Evolutionary conservation across 1,139 yeast genomes (phyloP).

Genomic region (Blastobotrys persicus): DNA sequence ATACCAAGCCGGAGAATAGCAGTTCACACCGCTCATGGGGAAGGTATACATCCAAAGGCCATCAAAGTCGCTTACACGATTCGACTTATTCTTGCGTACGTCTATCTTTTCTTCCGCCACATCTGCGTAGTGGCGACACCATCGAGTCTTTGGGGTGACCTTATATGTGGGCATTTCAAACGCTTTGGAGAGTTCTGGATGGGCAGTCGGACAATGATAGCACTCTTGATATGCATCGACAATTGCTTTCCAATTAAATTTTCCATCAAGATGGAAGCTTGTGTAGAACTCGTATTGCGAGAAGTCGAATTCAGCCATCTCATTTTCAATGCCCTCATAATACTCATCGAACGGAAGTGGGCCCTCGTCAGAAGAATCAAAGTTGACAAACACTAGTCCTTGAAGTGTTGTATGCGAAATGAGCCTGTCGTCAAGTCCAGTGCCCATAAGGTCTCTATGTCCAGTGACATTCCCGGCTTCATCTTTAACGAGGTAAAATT

Average conservation of each 20-base stretch:
- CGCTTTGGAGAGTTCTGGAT: constrained; percentile 17
- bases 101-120: constrained; percentile 8
- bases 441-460: not conserved
- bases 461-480: constrained; percentile 6
- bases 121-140: constrained; percentile 17
- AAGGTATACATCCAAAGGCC: constrained; percentile 18
- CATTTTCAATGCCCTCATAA: constrained; percentile 14
- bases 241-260: constrained; percentile 15
- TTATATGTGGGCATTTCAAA: constrained; percentile 16
- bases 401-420: constrained; percentile 10
- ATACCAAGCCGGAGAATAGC: constrained; percentile 17
- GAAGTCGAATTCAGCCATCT: constrained; percentile 13
- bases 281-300: constrained; percentile 14
- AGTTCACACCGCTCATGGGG: constrained; percentile 17
- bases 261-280: constrained; percentile 13
- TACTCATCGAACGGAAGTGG: constrained; percentile 14
- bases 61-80: constrained; percentile 9
- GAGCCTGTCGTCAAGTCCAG: constrained; percentile 6
- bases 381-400: constrained; percentile 13
- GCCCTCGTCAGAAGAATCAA: constrained; percentile 13
- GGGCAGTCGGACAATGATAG: constrained; percentile 17
- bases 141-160: constrained; percentile 12
- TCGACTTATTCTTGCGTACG: constrained; percentile 5
- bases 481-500: constrained; percentile 12
- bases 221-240: constrained; percentile 17